Percentiles rank a stretch among this genome's conserved stretches.
Evolutionary conservation across 768 basidiomycete species (phyloP).

Genomic region (Scleroderma bovista): DNA sequence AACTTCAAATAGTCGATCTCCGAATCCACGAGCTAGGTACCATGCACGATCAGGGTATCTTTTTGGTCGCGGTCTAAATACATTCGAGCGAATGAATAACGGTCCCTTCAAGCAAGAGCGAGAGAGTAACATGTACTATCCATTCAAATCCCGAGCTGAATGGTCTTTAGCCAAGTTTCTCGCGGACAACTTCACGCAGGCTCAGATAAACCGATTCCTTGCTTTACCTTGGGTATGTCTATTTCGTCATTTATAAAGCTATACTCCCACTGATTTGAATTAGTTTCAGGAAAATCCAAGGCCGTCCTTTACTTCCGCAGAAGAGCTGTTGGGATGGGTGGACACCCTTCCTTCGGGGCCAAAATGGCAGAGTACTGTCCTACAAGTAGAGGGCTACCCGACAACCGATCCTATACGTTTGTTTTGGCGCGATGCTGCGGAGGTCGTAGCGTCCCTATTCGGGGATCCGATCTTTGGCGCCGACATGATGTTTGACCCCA

Average conservation of each 20-base stretch:
- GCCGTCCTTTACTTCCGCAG: constrained; percentile 15
- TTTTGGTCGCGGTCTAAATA: not conserved
- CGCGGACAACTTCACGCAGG: not conserved
- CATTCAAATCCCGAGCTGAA: not conserved
- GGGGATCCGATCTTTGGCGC: constrained; percentile 14
- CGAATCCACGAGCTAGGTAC: not conserved
- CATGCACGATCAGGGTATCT: not conserved
- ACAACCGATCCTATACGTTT: constrained; percentile 16
- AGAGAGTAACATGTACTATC: not conserved
- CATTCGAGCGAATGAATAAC: not conserved
- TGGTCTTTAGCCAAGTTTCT: not conserved
- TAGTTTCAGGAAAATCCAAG: not conserved
- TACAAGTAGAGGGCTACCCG: constrained; percentile 3
- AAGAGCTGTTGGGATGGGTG: constrained; percentile 14
- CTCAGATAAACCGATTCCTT: not conserved
- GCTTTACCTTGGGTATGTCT: not conserved
- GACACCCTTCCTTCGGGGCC: constrained; percentile 19
- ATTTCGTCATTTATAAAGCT: not conserved
- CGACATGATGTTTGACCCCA: not conserved
- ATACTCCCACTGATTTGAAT: not conserved
- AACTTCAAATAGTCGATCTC: no score
- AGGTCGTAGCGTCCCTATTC: constrained; percentile 18
- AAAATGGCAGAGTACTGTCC: constrained; percentile 12
- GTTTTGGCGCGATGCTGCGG: constrained; percentile 20
- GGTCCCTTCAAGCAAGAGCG: not conserved